Evolutionary conservation across 2,329 filamentous ascomycete genomes (phyloP), one percentile per base, ranked within the genome.

Genomic region (Apiospora phragmitis): DNA sequence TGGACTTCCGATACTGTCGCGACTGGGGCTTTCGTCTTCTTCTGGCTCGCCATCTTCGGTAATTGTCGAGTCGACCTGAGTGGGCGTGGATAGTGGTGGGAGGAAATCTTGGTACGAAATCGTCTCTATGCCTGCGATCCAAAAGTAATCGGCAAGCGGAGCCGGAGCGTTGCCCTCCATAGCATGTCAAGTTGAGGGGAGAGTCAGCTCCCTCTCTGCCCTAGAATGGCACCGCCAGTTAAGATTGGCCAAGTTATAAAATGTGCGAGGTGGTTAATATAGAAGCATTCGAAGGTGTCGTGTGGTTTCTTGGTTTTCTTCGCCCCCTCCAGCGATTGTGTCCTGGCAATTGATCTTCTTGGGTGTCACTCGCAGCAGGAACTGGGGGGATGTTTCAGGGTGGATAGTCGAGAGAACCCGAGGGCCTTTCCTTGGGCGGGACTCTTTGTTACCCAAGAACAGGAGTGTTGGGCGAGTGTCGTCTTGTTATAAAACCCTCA

Each of bases 101-200:
- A 81, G 81, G 76, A 83, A 79, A 75, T 92, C 90, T 73, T 89
- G 86, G 83, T 92, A 92, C 70, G 88, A 86, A 75, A 92, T 86
- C 72, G 89, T 88, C 81, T 92, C 90, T 81, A 93, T 86, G 77
- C 91, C 91, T 75, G 91, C 91, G 79, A 93, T 92, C 91, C 91
- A 93, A 81, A 93, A 93, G 83, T 93, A 93, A 81, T 93, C 91
- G 81, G 91, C 91, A 80, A 93, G 85, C 78, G 91, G 91, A 74
- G 86, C 86, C 73, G 89, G 90, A 71, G 89, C 85, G 82, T 81
- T 84, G 79, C 89, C 88, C 88, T 89, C 88, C 88, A 90, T 90
- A 83, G 82, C 86, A 79, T 77, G 73, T 72, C 68, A 70, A 45
- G 38, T 71, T 74, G 76, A 69, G 73, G 75, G 74, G 66, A 38